These are phyloP conservation scores for Colletotrichum scovillei DNA, from an alignment of 2,329 filamentous ascomycete genomes.

Conservation along the genomic window DNA sequence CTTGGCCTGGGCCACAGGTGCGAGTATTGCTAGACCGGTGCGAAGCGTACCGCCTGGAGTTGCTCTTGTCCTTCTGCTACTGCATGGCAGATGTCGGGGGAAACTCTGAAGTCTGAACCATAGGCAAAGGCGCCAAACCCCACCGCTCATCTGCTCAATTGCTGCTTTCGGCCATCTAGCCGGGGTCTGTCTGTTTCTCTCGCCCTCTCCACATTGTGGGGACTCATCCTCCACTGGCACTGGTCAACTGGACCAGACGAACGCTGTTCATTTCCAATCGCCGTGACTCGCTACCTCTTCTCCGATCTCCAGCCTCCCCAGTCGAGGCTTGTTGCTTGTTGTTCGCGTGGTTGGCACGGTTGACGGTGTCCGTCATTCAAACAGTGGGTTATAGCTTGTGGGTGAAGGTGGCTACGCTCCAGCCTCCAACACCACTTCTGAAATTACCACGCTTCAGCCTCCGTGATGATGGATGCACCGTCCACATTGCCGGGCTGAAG, in stretches of 20 bases:
- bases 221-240: conserved; percentile 9
- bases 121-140: background rate
- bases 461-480: background rate
- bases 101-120: background rate
- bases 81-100: background rate
- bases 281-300: conserved; percentile 19
- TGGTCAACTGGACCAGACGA: conserved; percentile 31
- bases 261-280: conserved; percentile 34
- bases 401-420: background rate
- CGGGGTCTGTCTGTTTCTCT: conserved; percentile 2
- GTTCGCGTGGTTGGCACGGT: background rate
- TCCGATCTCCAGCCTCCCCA: conserved; percentile 29
- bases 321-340: conserved; percentile 15
- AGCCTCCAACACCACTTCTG: background rate
- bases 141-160: conserved; percentile 33
- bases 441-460: background rate
- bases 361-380: background rate
- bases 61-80: background rate
- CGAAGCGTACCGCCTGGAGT: background rate
- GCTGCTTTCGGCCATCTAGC: conserved; percentile 23
- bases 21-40: conserved; percentile 15
- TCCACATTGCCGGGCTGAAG: background rate
- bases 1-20: background rate
- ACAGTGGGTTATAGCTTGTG: background rate
- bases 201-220: conserved; percentile 19